A percentile compares a stretch with the other conserved stretches of the same genome.
Conservation (phyloP, 176 grass and related monocot species). For the Ensete glaucum region DNA sequence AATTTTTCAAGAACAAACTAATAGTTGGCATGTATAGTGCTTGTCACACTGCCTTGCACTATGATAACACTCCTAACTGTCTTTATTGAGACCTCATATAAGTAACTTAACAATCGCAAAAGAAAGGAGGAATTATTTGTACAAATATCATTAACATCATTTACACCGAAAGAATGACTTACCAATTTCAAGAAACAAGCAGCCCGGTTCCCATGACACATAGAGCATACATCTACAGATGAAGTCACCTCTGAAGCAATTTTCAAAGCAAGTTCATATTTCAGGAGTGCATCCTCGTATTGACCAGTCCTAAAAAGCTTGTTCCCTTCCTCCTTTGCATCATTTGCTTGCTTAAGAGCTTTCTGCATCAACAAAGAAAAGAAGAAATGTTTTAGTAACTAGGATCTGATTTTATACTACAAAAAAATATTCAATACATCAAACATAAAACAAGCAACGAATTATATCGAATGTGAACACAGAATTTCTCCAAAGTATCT, state of each 20-base stretch:
- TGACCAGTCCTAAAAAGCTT: conserved; percentile 51
- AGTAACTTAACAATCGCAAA: not conserved
- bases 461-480: not conserved
- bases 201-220: conserved; percentile 73
- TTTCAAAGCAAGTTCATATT: conserved; percentile 59
- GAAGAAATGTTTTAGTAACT: conserved; percentile 10
- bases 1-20: not conserved
- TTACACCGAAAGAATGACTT: not conserved
- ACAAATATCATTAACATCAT: not conserved
- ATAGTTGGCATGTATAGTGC: not conserved
- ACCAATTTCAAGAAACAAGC: conserved; percentile 92
- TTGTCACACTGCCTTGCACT: not conserved
- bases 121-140: not conserved
- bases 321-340: conserved; percentile 86
- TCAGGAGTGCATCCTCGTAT: conserved; percentile 54
- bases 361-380: conserved; percentile 32
- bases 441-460: not conserved
- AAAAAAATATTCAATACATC: not conserved
- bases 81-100: not conserved
- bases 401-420: not conserved
- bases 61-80: not conserved
- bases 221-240: conserved; percentile 53
- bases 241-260: conserved; percentile 72
- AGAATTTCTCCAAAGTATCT: too few species aligned
- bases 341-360: conserved; percentile 66